phyloP scores from a whole-genome alignment of 371 early-diverging fungal genomes.

The Massospora cicadina region DNA sequence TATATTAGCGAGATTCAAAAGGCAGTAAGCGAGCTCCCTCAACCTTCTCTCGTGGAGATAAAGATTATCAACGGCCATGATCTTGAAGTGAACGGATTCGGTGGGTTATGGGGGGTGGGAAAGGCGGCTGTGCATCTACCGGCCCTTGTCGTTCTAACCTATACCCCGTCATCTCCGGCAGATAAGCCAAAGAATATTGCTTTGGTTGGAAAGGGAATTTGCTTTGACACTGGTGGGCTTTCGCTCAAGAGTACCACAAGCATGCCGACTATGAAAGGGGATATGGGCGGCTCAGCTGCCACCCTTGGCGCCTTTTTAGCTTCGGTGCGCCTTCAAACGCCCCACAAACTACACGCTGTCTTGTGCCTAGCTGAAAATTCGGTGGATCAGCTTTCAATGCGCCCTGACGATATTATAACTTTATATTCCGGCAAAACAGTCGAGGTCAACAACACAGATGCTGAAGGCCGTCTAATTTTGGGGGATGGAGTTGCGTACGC shows the following conservation, averaged over 20 bases:
- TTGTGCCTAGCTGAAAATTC: constrained; percentile 11
- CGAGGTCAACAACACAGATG: constrained; percentile 13
- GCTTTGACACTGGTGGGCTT: constrained; percentile 12
- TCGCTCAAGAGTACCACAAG: constrained; percentile 8
- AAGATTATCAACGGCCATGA: constrained; percentile 1
- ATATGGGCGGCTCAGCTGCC: constrained; percentile 11
- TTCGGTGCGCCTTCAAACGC: not conserved
- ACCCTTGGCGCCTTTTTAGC: constrained; percentile 9
- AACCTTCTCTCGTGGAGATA: not conserved
- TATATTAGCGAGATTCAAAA: not conserved
- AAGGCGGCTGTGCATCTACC: constrained; percentile 8
- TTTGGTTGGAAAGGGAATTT: constrained; percentile 14
- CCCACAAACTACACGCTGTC: constrained; percentile 6
- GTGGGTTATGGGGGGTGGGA: constrained; percentile 9
- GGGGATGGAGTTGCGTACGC: constrained; percentile 12
- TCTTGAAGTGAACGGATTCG: constrained; percentile 1
- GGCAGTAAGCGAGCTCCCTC: not conserved
- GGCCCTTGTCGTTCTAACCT: constrained; percentile 2
- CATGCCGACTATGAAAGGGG: constrained; percentile 12
- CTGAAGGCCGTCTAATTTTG: constrained; percentile 13
- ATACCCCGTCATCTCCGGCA: not conserved
- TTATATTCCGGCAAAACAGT: constrained; percentile 8
- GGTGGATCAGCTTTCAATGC: constrained; percentile 9
- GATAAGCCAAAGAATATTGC: constrained; percentile 4
- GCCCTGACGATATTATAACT: constrained; percentile 5